Evolutionary conservation across 1,284 basidiomycete genomes (phyloP), one percentile per base, ranked within the genome.

Genomic region (Sanghuangporus baumii): DNA sequence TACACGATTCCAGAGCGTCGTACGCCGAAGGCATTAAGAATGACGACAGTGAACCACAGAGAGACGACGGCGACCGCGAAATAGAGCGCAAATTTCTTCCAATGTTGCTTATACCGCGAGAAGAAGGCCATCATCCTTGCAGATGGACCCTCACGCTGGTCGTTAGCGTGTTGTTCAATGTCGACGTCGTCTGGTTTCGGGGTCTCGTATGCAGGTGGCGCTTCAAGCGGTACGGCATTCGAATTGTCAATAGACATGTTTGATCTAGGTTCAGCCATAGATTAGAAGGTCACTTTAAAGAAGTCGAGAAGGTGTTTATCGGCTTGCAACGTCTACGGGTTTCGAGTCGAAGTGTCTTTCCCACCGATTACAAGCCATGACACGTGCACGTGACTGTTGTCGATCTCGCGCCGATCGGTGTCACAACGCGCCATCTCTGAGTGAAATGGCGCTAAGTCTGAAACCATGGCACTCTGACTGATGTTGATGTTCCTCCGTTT

Each of bases 1-100:
- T 85, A 76, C 11, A 83, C 69, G 40, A 82, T 71, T 63, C 78
- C 68, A 1, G 78, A 37, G 14, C 31, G 47, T 36, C 20, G 48
- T 6, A 38, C 31, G n/a, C n/a, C n/a, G 38, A 37, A 3, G 6
- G 37, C 9, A 34, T 46, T 11, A 16, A 56, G 55, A 11, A 56
- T 18, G 55, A 54, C 16, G 11, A 54, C 16, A 14, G 52, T 54
- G 16, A 54, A 36, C 52, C 52, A 54, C 8, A 36, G 31, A 16
- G 52, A 54, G 14, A 54, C 14, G 3, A 54, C 18, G 16, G 26
- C 55, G 37, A 56, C 18, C 31, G 20, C 36, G 55, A 38, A n/a
- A 7, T n/a, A 56, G 55, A 56, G 16, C 8, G 23, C 16, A 23
- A 46, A 11, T 23, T 11, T 7, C 18, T 26, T 40, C 40, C 38